Evolutionary conservation across 2,329 filamentous ascomycete species (phyloP), one percentile per base, ranked within the genome.

Genomic region (Fusarium globosum): DNA sequence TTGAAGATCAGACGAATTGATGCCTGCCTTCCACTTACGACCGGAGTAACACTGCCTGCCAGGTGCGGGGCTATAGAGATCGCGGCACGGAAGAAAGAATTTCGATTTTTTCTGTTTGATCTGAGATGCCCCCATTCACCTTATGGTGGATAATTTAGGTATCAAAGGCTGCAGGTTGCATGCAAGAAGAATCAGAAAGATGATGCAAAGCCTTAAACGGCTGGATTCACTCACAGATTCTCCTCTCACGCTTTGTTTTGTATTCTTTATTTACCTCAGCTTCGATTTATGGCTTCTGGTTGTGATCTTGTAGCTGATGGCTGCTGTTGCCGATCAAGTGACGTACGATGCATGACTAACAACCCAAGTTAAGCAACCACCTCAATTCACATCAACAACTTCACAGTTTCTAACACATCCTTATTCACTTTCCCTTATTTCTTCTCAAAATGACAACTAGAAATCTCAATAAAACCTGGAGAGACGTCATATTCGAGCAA

Each of bases 401-500:
- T 46, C 30, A 45, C 2, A 21, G 3, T 20, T 35, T 26, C 18
- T 7, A 26, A 36, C 33, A 15, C n/a, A 15, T 2, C n/a, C 23
- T 14, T 20, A 36, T 33, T 49, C 26, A 9, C 2, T 21, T 20
- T 18, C 51, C 18, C 11, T 39, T 21, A 15, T 20, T 46, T 28
- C 12, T 13, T 9, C 41, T 26, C 35, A 60, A 16, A 16, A 73
- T 71, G 58, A 72, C 68, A 33, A 55, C 38, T 23, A 71, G 63
- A 36, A 72, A 72, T 18, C 63, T 71, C 13, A 61, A 71, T 21
- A 42, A 65, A 33, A 72, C 64, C 8, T 71, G 63, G 63, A 42
- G 68, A 55, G 68, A 62, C 14, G 42, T 72, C 23, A 0, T 68
- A 15, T 63, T 67, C 30, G 39, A 51, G 14, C 53, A 63, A 30